Evolutionary conservation across 352 stramenopile species (phyloP).

Genomic region (Pythium sp.): DNA sequence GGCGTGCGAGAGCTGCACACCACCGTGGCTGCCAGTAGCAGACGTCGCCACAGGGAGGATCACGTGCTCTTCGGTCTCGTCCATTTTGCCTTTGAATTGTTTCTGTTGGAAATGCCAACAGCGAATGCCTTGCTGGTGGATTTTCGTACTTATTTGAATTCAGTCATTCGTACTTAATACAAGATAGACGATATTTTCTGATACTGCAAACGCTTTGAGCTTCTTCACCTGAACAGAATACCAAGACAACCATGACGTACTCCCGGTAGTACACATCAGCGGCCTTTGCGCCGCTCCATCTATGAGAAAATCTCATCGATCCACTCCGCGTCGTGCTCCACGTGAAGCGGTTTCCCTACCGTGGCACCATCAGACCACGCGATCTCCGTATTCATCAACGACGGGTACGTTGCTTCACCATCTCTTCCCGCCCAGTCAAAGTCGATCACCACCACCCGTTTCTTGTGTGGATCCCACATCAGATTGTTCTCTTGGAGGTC

Average conservation of each 20-base stretch:
- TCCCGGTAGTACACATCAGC: no score
- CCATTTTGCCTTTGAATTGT: not conserved
- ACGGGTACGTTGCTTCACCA: conserved; percentile 19
- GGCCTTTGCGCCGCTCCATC: not conserved
- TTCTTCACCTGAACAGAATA: no score
- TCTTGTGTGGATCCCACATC: conserved; percentile 24
- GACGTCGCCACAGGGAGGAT: not conserved
- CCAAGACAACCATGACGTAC: no score
- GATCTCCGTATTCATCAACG: conserved; percentile 29
- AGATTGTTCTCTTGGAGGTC: conserved; percentile 19
- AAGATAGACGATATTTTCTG: not conserved
- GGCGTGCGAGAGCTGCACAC: conserved; percentile 9
- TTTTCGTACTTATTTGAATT: not conserved
- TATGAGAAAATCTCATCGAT: not conserved
- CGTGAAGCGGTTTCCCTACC: not conserved
- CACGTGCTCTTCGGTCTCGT: conserved; percentile 4
- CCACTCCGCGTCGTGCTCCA: not conserved
- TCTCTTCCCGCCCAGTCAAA: conserved; percentile 33
- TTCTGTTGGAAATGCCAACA: not conserved
- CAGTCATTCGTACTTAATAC: not conserved
- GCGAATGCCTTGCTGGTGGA: not conserved
- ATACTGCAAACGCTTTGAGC: not conserved
- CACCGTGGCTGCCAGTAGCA: not conserved
- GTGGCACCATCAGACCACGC: conserved; percentile 21
- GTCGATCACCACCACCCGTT: conserved; percentile 33